A percentile compares a stretch with the other conserved stretches of the same genome.
Evolutionary conservation across 2,329 filamentous ascomycete species (phyloP).

Genomic region (Botrytis paeoniae): DNA sequence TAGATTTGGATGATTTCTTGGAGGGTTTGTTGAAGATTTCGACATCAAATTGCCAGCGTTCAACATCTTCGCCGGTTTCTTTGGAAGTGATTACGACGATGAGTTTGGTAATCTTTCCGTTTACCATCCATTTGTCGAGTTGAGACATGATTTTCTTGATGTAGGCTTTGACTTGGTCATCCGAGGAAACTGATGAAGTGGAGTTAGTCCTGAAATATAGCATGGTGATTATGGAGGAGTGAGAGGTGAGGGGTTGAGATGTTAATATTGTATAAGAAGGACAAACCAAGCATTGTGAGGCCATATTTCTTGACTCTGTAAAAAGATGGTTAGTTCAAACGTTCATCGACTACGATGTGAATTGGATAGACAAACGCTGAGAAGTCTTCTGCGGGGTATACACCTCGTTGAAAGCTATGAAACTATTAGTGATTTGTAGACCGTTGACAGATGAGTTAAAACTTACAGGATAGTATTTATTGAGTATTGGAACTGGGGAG

Average conservation of each 20-base stretch:
- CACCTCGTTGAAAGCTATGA: conserved; percentile 74
- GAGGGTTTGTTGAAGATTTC: conserved; percentile 42
- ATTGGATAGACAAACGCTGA: conserved; percentile 62
- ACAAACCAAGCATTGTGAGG: conserved; percentile 57
- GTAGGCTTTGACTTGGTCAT: conserved; percentile 98
- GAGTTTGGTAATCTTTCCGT: conserved; percentile 94
- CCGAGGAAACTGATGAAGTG: conserved; percentile 67
- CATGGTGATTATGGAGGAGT: not conserved
- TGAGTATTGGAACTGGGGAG: conserved; percentile 81
- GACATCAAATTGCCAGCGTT: conserved; percentile 98
- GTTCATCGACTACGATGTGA: not conserved
- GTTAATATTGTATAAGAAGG: not conserved
- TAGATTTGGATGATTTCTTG: conserved; percentile 40
- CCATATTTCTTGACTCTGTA: conserved; percentile 96
- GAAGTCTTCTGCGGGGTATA: conserved; percentile 95
- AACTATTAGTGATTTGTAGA: not conserved
- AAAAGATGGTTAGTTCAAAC: conserved; percentile 19
- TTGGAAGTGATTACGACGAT: conserved; percentile 97
- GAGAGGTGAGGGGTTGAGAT: too few species aligned
- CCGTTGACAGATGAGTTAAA: not conserved
- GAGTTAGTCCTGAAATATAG: not conserved
- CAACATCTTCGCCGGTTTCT: conserved; percentile 92
- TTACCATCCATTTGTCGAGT: conserved; percentile 95
- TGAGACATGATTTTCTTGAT: conserved; percentile 99
- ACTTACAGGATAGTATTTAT: conserved; percentile 92